Evolutionary conservation across 176 grass and related monocot species (phyloP).

Genomic region (Bothriochloa decipiens): DNA sequence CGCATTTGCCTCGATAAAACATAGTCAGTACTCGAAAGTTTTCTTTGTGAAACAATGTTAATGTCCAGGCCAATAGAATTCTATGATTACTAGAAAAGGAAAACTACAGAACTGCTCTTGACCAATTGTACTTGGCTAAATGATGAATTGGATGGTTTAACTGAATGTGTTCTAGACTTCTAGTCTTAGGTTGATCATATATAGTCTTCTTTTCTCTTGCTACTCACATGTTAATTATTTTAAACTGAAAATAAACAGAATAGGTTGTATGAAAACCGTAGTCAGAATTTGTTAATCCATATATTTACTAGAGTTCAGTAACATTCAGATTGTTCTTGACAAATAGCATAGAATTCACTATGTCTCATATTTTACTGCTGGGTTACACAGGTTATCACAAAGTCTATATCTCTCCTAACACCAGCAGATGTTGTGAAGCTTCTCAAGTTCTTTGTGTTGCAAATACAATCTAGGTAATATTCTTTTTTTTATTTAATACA

Average conservation of each 20-base stretch:
- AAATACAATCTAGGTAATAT: slow-evolving; percentile 76
- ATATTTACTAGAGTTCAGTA: background rate
- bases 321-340: slow-evolving; percentile 12
- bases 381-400: slow-evolving; percentile 74
- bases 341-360: background rate
- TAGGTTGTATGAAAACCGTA: background rate
- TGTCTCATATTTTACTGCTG: slow-evolving; percentile 34
- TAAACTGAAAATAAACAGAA: background rate
- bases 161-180: background rate
- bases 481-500: slow-evolving; percentile 30
- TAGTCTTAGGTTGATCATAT: background rate
- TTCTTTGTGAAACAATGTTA: background rate
- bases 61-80: background rate
- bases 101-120: background rate
- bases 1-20: background rate
- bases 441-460: slow-evolving; percentile 72
- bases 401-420: slow-evolving; percentile 76
- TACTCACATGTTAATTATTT: slow-evolving; percentile 12
- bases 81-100: background rate
- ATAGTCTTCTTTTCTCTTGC: slow-evolving; percentile 11
- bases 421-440: slow-evolving; percentile 81
- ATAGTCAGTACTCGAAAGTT: background rate
- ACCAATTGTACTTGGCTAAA: background rate
- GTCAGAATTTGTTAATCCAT: slow-evolving; percentile 1
- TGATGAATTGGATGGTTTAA: background rate